Base-by-base conservation (phyloP, 108 stramenopile species). In the Hondaea fermentalgiana region DNA sequence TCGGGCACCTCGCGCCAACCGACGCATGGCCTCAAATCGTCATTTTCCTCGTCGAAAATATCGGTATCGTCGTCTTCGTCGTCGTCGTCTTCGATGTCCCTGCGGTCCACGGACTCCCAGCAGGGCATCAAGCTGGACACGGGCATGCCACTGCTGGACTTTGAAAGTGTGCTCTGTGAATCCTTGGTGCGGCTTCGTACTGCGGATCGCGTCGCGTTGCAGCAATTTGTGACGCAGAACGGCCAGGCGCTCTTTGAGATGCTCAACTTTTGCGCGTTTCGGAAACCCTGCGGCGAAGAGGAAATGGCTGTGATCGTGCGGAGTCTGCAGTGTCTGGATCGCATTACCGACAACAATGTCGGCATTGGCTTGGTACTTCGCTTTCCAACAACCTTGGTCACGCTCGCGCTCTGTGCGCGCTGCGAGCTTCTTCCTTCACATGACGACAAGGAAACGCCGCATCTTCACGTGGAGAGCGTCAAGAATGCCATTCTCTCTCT, bases 211-310 rank as follows among this genome's bases (percentile, higher is more conserved):
- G 1, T 25, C 19, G 51, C 19, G 6, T 12, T 53, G 10, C 45
- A 83, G 28, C 43, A 55, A 0, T 83, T 83, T 5, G 45, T 83
- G 43, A 12, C 25, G 12, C 19, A 83, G 6, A 83, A 53, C 28
- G 76, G 76, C 76, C 51, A 47, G 49, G n/a, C 76, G 51, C 76
- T 83, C 1, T 83, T 83, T 47, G 76, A 83, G 28, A 83, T 83
- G n/a, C 51, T 83, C 49, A 53, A 83, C 2, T 53, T 83, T 25
- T 83, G 76, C 51, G 76, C 76, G 17, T 83, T 47, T 28, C 45
- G 51, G 10, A 53, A 83, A 45, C 49, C 51, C 25, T 53, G 45
- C 25, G 6, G 10, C 51, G n/a, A 83, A 6, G 76, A 83, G 76
- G 76, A 83, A 83, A 53, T 53, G 76, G 49, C 45, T 16, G 51